Evolutionary conservation across 768 basidiomycete genomes (phyloP).

Genomic region (Suillus hirtellus): DNA sequence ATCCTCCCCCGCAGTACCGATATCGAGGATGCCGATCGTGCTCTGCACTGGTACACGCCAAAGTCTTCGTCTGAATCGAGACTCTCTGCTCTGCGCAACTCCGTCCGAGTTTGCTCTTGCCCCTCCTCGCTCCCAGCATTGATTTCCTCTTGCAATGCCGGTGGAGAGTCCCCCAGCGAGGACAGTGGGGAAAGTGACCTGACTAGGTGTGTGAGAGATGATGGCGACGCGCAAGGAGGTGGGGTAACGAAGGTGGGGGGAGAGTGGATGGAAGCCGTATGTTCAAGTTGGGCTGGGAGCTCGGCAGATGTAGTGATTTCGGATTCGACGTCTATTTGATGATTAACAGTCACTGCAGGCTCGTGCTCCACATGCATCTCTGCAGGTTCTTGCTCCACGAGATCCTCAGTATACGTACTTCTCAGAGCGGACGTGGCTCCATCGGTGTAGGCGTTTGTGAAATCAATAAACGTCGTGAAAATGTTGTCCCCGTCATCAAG

Average conservation of each 20-base stretch:
- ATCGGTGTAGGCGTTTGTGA: neutral
- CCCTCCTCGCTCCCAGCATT: neutral
- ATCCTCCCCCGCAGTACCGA: neutral
- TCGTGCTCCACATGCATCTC: neutral
- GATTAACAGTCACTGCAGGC: neutral
- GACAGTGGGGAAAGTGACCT: slow-evolving; percentile 1
- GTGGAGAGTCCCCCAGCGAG: neutral
- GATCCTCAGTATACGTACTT: neutral
- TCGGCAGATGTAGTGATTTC: neutral
- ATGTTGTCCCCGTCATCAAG: neutral
- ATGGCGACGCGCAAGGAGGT: neutral
- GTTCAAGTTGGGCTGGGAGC: neutral
- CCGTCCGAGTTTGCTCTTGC: neutral
- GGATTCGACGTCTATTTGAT: neutral
- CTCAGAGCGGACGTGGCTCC: neutral
- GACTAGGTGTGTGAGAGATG: neutral
- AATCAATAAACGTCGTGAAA: neutral
- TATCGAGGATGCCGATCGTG: neutral
- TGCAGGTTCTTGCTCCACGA: neutral
- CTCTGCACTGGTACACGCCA: neutral
- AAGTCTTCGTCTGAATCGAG: neutral
- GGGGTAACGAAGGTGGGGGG: neutral
- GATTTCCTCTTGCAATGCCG: neutral
- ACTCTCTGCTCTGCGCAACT: neutral
- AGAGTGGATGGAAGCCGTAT: neutral